These are phyloP conservation scores for Coemansia sp. DNA, from an alignment of 192 early-diverging fungal species.

Conservation along the genomic window DNA sequence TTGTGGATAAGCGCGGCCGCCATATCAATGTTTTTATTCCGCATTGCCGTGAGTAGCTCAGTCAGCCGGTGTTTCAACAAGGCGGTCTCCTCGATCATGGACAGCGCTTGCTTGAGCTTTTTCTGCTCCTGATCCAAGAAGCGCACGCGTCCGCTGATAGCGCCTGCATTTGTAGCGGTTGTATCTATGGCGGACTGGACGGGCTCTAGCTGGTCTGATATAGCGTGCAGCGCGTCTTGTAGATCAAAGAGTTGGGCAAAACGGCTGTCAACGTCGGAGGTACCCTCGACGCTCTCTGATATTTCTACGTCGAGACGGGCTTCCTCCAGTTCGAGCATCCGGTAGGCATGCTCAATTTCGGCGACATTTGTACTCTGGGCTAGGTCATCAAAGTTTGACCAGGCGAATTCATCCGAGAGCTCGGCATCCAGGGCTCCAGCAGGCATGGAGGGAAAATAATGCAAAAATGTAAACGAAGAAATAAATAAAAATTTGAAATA, in stretches of 20 bases:
- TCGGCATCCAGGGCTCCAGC: constrained; percentile 13
- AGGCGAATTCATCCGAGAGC: constrained; percentile 15
- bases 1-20: constrained; percentile 50
- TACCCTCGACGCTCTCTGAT: constrained; percentile 27
- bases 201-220: constrained; percentile 21
- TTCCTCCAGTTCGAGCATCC: constrained; percentile 46
- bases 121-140: constrained; percentile 80
- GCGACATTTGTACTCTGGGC: constrained; percentile 14
- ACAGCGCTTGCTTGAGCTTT: constrained; percentile 67
- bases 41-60: constrained; percentile 37
- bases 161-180: constrained; percentile 67
- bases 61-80: constrained; percentile 47
- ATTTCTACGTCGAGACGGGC: constrained; percentile 49
- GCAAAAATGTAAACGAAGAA: background rate
- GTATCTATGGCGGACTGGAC: constrained; percentile 35
- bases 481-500: background rate
- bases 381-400: constrained; percentile 20
- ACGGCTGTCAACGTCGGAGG: constrained; percentile 10
- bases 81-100: constrained; percentile 68
- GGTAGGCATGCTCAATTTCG: constrained; percentile 38
- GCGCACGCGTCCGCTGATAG: constrained; percentile 82
- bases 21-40: constrained; percentile 56
- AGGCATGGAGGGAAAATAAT: background rate
- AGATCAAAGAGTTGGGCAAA: constrained; percentile 23
- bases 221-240: background rate